phyloP scores from a whole-genome alignment of 495 filamentous ascomycete genomes.

The Xanthoparmelia taractica region DNA sequence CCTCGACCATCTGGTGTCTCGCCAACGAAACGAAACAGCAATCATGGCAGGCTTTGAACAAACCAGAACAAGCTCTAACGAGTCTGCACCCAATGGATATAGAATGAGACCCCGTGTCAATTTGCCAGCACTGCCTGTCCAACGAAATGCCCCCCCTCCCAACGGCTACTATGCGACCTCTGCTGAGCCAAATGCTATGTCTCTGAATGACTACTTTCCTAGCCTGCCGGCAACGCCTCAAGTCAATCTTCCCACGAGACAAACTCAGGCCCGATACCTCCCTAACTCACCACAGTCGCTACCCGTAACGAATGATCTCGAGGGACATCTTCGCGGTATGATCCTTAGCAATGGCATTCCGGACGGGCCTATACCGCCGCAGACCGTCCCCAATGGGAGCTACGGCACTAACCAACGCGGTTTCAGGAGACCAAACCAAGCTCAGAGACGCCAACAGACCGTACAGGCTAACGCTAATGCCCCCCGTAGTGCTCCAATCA shows the following conservation, averaged over 20 bases:
- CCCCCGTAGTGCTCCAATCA: background rate
- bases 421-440: conserved; percentile 7
- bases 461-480: background rate
- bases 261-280: background rate
- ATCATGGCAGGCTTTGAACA: background rate
- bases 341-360: conserved; percentile 37
- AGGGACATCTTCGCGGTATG: conserved; percentile 37
- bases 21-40: background rate
- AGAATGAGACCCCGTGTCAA: conserved; percentile 5
- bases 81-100: background rate
- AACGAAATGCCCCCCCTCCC: background rate
- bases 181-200: conserved; percentile 3
- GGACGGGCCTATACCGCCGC: background rate
- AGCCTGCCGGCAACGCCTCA: conserved; percentile 5
- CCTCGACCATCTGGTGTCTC: background rate
- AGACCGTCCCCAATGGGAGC: background rate
- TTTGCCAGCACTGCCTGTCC: background rate
- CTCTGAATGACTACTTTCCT: conserved; percentile 6
- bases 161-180: background rate
- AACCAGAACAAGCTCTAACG: background rate
- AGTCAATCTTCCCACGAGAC: conserved; percentile 8
- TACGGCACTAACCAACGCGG: background rate
- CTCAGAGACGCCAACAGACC: conserved; percentile 7
- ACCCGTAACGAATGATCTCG: conserved; percentile 22
- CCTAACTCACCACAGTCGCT: background rate